These are phyloP conservation scores for Vigna radiata DNA, from an alignment of 306 rosid species.

Conservation along the genomic window DNA sequence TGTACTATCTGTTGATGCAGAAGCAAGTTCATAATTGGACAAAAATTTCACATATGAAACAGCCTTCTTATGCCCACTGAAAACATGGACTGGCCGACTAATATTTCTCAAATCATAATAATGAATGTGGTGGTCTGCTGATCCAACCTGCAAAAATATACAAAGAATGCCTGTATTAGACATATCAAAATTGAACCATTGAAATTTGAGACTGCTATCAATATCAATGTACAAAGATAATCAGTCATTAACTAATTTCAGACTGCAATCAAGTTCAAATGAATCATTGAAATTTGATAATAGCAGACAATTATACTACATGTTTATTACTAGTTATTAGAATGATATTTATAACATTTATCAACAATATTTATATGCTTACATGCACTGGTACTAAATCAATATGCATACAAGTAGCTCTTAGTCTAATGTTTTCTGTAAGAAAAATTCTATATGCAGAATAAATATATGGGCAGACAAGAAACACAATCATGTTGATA, in stretches of 20 bases:
- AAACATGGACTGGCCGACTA: constrained; percentile 86
- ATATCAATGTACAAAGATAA: constrained; percentile 1
- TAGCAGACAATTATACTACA: neutral
- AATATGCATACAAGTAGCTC: constrained; percentile 19
- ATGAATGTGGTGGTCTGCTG: constrained; percentile 97
- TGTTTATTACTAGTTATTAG: too few relatives aligned
- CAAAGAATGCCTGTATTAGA: constrained; percentile 20
- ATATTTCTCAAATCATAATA: constrained; percentile 88
- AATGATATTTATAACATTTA: too few relatives aligned
- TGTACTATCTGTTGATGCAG: constrained; percentile 97
- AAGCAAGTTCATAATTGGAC: constrained; percentile 88
- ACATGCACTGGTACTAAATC: too few relatives aligned
- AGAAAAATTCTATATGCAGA: neutral
- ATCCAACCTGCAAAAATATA: constrained; percentile 75
- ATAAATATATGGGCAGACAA: constrained; percentile 21
- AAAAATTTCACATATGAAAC: constrained; percentile 96
- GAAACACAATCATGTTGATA: neutral
- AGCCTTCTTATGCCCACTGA: constrained; percentile 88
- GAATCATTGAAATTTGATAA: constrained; percentile 10
- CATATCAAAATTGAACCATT: constrained; percentile 2
- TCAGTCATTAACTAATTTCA: neutral
- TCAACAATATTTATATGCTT: too few relatives aligned
- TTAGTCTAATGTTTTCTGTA: neutral
- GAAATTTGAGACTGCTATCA: constrained; percentile 1
- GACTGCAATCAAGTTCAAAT: neutral